Evolutionary conservation across 2,329 filamentous ascomycete species (phyloP).

Genomic region (Aplosporella prunicola): DNA sequence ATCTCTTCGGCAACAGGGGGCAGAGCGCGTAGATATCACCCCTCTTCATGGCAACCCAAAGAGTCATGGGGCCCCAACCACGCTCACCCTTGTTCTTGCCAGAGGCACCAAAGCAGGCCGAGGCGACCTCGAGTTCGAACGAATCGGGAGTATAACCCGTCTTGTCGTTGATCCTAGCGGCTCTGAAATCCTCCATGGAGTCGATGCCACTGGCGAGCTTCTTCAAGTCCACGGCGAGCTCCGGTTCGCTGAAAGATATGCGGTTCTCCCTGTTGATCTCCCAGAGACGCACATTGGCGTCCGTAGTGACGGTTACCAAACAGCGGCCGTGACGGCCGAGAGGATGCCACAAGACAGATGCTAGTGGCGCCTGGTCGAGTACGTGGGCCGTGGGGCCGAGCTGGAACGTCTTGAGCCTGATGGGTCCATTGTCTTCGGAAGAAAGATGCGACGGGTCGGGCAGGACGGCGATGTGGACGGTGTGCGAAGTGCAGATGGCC

Average conservation of each 20-base stretch:
- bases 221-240: conserved; percentile 76
- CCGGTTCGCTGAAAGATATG: conserved; percentile 77
- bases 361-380: conserved; percentile 70
- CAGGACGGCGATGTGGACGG: conserved; percentile 76
- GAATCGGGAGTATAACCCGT: conserved; percentile 81
- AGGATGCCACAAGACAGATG: conserved; percentile 84
- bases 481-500: conserved; percentile 78
- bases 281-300: conserved; percentile 84
- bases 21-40: conserved; percentile 92
- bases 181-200: conserved; percentile 72
- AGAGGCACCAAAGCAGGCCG: conserved; percentile 76
- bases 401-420: conserved; percentile 79
- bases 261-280: conserved; percentile 76
- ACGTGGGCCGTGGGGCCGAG: conserved; percentile 91
- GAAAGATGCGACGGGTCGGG: conserved; percentile 71
- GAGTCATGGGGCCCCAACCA: conserved; percentile 86
- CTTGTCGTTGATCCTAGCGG: conserved; percentile 62
- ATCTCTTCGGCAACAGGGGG: conserved; percentile 77
- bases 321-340: conserved; percentile 72
- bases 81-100: conserved; percentile 47
- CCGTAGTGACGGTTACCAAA: conserved; percentile 78
- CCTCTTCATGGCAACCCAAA: conserved; percentile 92
- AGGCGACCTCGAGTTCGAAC: conserved; percentile 88
- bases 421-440: conserved; percentile 54
- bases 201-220: conserved; percentile 79